Conservation (phyloP, 2,329 filamentous ascomycete genomes). For the Monilinia laxa region DNA sequence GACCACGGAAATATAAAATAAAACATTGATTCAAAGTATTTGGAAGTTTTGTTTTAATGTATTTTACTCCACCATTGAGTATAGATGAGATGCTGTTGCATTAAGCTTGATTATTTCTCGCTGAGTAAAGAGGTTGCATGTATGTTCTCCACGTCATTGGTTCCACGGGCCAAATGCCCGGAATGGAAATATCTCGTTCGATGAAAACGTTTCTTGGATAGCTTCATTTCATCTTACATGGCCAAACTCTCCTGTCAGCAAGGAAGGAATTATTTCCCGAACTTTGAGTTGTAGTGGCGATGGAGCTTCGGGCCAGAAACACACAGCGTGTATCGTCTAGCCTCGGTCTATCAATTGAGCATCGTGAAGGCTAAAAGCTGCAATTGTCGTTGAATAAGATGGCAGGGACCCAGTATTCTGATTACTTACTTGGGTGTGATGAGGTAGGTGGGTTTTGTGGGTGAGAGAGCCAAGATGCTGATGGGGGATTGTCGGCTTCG, state of each 20-base stretch:
- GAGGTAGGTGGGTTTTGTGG: not conserved
- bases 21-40: not conserved
- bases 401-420: not conserved
- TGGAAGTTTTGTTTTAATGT: not conserved
- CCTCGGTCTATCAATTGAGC: not conserved
- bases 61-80: not conserved
- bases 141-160: not conserved
- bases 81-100: not conserved
- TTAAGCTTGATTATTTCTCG: not conserved
- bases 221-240: not conserved
- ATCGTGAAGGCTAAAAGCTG: not conserved
- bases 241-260: not conserved
- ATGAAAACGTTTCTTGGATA: not conserved
- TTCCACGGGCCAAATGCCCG: not conserved
- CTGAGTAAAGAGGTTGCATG: conserved; percentile 2
- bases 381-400: not conserved
- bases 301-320: not conserved
- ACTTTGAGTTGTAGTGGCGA: not conserved
- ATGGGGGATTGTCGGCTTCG: not conserved
- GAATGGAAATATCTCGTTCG: not conserved
- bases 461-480: not conserved
- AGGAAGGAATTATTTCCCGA: not conserved
- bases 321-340: not conserved
- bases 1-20: no score
- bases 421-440: not conserved